These are phyloP conservation scores for Dysphania ambrosioides DNA, from an alignment of 148 eudicot genomes.

Conservation along the genomic window DNA sequence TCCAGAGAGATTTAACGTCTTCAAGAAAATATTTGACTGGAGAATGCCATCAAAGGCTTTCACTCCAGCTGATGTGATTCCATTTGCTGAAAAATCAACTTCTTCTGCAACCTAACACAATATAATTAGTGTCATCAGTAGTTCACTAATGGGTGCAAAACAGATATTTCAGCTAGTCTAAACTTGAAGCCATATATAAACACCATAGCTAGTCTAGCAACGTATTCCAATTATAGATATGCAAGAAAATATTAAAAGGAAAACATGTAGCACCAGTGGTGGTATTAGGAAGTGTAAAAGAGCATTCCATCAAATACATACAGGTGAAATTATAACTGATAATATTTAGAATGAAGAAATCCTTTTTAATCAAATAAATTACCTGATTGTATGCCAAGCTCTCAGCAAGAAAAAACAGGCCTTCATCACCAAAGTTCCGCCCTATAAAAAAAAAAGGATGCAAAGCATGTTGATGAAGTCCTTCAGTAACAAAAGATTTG, in stretches of 20 bases:
- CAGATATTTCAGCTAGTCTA: neutral
- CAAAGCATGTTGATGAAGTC: neutral
- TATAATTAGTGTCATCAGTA: conserved; percentile 3
- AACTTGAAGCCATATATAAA: neutral
- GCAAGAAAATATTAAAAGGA: neutral
- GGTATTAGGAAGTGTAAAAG: too few species aligned
- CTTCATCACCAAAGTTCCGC: conserved; percentile 83
- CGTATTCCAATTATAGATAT: neutral
- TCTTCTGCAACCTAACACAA: conserved; percentile 68
- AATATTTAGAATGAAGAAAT: too few species aligned
- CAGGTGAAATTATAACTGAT: too few species aligned
- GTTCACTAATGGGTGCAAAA: neutral
- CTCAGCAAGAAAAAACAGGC: conserved; percentile 85
- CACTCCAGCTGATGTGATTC: conserved; percentile 80
- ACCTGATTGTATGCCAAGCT: conserved; percentile 94
- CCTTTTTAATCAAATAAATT: neutral
- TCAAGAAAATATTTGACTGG: conserved; percentile 71
- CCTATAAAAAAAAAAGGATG: conserved; percentile 43
- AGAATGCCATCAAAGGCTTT: conserved; percentile 88
- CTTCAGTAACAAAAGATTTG: neutral
- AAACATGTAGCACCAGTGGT: neutral
- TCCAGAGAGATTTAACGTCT: conserved; percentile 82
- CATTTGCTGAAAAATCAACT: conserved; percentile 87
- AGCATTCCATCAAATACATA: too few species aligned
- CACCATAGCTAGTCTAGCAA: neutral